These are phyloP conservation scores for Pseudopyrenochaeta lycopersici DNA, from an alignment of 2,329 filamentous ascomycete genomes.

Conservation along the genomic window DNA sequence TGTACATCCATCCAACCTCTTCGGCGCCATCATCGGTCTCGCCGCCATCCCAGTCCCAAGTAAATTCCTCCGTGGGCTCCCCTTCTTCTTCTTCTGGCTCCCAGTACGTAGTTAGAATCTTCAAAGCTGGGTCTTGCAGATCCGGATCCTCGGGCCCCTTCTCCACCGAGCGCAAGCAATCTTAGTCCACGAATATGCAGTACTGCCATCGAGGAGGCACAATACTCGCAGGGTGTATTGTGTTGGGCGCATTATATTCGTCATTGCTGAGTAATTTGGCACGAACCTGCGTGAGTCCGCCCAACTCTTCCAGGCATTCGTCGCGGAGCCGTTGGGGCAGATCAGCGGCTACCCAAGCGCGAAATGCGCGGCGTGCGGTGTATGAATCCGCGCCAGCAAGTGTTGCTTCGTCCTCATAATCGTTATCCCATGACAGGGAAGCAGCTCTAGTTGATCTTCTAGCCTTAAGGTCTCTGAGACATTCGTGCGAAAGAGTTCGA, in stretches of 20 bases:
- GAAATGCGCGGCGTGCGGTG: constrained; percentile 20
- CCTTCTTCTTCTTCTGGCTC: neutral
- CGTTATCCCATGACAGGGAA: constrained; percentile 15
- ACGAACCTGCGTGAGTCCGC: constrained; percentile 7
- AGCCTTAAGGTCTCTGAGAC: constrained; percentile 4
- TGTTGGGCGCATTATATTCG: neutral
- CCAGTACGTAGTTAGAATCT: constrained; percentile 4
- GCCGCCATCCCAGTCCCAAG: constrained; percentile 18
- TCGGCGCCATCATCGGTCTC: constrained; percentile 19
- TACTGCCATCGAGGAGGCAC: constrained; percentile 19
- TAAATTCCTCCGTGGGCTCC: constrained; percentile 10
- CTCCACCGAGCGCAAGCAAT: constrained; percentile 14
- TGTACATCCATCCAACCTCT: constrained; percentile 27
- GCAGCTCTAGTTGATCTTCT: constrained; percentile 9
- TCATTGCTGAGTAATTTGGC: constrained; percentile 14
- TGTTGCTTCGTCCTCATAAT: constrained; percentile 20
- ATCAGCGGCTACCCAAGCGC: constrained; percentile 23
- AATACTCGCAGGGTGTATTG: constrained; percentile 8
- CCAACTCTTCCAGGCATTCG: constrained; percentile 6
- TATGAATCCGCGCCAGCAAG: constrained; percentile 24
- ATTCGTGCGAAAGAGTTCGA: constrained; percentile 7
- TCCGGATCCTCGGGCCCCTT: neutral
- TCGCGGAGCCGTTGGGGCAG: constrained; percentile 18
- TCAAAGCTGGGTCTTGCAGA: constrained; percentile 3
- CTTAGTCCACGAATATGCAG: constrained; percentile 25